Base-by-base conservation (phyloP, 257 asterid genomes). In the Nicotiana otophora region DNA sequence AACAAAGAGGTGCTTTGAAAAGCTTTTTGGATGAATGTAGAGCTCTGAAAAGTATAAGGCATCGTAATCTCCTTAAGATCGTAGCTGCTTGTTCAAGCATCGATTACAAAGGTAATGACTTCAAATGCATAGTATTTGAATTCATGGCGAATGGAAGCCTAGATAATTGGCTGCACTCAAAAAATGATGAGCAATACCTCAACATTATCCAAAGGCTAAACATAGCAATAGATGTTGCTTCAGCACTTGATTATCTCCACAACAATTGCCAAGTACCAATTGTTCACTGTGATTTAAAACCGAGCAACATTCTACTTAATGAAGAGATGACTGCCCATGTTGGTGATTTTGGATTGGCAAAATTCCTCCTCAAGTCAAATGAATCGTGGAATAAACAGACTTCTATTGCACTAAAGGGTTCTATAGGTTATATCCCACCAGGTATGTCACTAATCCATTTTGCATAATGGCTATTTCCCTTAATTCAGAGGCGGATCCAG, bases 241-340 rank as follows among this genome's bases (percentile, higher is more conserved):
- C 82, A 4, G 87, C 91, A 8, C n/a, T 88, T 7, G 87, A 84
- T 63, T 87, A 89, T 77, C 87, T 89, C 72, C 89, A 85, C 79
- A 78, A 81, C 65, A 30, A 85, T 10, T 82, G 87, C 63, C 85
- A 57, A 5, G 33, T 46, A 7, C 78, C 87, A 2, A 51, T 89
- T 19, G 87, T 78, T 72, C 91, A 89, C 64, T 86, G 90, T 33
- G 26, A 80, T 14, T 62, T 48, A 53, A 53, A 53, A 17, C 79
- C 46, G 76, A 11, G 80, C 65, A 89, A 87, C 48, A 83, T 89
- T n/a, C 87, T 88, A 4, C 28, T 77, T 46, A 82, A 82, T 53
- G 80, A 79, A 26, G 82, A 85, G 7, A 60, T 85, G n/a, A 70
- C 63, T 58, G 88, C 82, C 34, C 81, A 26, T 58, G 81, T 83